phyloP scores from a whole-genome alignment of 139 green algal genomes.

The Chlorella sp. region DNA sequence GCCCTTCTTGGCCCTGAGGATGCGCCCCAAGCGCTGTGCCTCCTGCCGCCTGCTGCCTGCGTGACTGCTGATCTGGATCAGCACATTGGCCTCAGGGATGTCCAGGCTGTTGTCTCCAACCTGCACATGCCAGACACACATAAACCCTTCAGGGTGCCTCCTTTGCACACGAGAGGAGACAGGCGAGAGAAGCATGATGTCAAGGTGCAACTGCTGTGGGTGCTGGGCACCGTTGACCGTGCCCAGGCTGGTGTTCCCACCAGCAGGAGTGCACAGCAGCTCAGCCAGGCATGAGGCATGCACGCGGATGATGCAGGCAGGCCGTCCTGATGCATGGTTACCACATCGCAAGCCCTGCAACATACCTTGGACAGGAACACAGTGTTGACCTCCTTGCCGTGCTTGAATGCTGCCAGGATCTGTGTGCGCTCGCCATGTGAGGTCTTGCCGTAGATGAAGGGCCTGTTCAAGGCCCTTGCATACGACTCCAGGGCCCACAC shows the following conservation, averaged over 20 bases:
- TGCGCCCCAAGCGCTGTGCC: conserved; percentile 93
- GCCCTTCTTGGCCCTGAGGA: conserved; percentile 88
- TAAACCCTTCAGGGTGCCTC: no score
- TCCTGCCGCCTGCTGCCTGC: conserved; percentile 90
- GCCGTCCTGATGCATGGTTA: no score
- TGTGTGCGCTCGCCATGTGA: conserved; percentile 82
- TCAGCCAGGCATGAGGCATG: no score
- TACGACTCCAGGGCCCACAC: conserved; percentile 95
- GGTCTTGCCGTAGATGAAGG: conserved; percentile 96
- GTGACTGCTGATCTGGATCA: conserved; percentile 96
- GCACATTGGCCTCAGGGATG: conserved; percentile 98
- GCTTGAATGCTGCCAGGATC: conserved; percentile 93
- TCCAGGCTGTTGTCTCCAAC: conserved; percentile 98
- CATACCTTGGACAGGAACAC: conserved; percentile 97
- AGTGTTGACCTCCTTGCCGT: conserved; percentile 86
- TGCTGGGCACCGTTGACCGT: no score
- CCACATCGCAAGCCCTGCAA: no score
- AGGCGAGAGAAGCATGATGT: no score
- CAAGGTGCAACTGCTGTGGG: no score
- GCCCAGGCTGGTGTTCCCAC: no score
- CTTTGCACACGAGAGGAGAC: no score
- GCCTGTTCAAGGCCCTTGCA: conserved; percentile 70
- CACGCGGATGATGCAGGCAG: no score
- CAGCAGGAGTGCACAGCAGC: no score
- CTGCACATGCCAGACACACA: no score